Evolutionary conservation across 1,284 basidiomycete species (phyloP).

Genomic region (Peniophora sp.): DNA sequence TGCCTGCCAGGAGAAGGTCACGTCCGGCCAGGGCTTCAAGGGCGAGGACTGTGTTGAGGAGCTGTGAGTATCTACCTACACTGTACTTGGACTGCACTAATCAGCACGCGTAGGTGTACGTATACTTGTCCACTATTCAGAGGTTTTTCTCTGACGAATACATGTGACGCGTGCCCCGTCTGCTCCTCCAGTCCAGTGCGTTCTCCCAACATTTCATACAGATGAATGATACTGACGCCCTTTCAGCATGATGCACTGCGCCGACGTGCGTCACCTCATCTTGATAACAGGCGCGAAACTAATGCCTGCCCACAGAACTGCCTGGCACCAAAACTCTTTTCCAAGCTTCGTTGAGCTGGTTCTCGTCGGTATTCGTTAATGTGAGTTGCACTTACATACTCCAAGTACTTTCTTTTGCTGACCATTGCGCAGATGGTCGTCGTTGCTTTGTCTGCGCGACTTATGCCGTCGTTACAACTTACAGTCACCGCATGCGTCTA

Average conservation of each 20-base stretch:
- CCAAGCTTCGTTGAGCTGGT: slow-evolving; percentile 40
- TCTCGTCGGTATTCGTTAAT: too few species aligned
- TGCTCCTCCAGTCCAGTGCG: slow-evolving; percentile 13
- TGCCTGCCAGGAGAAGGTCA: slow-evolving; percentile 85
- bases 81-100: slow-evolving; percentile 2
- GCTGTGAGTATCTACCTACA: slow-evolving; percentile 41
- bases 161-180: slow-evolving; percentile 1
- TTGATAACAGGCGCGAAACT: slow-evolving; percentile 6
- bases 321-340: slow-evolving; percentile 76
- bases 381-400: too few species aligned
- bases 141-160: background rate
- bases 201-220: background rate
- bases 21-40: slow-evolving; percentile 75
- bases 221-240: background rate
- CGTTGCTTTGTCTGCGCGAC: too few species aligned
- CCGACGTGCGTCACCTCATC: slow-evolving; percentile 53
- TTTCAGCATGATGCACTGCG: slow-evolving; percentile 82
- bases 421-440: too few species aligned
- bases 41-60: slow-evolving; percentile 91
- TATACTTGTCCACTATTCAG: slow-evolving; percentile 13
- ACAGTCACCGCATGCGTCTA: too few species aligned
- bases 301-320: slow-evolving; percentile 42
- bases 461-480: too few species aligned
- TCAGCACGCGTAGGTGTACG: slow-evolving; percentile 36
- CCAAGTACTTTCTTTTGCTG: too few species aligned